Evolutionary conservation across 306 rosid genomes (phyloP), one percentile per base, ranked within the genome.

Genomic region (Fragaria iinumae): DNA sequence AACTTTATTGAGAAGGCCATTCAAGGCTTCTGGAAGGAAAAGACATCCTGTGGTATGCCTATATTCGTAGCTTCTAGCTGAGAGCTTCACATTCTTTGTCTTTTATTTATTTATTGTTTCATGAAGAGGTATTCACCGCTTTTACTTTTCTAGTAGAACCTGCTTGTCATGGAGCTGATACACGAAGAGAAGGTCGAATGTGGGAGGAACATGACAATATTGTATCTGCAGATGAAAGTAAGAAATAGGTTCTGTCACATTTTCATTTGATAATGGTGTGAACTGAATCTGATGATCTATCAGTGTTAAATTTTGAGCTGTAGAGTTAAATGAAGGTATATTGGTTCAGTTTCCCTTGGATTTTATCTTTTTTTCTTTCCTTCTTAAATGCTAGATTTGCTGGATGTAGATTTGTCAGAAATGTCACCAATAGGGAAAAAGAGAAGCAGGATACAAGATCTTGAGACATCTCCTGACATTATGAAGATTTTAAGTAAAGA

Each of bases 1-100:
- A 32, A 85, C 74, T 88, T 91, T 77, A 71, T 86, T 66, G 90
- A 89, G 74, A 83, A 85, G 82, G 81, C 83, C 87, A 71, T 92
- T 72, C 85, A 81, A 84, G 71, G 79, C 48, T 82, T 88, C 73
- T 89, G 97, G 97, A 83, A 80, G 62, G 85, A 84, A 70, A 84
- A 76, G 34, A 56, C 75, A 62, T 79, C 80, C 74, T 52, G 34
- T 70, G 93, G 98, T 92, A 90, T 72, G 36, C 74, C 63, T 57
- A 65, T 44, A 60, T 66, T 47, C 56, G 59, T 72, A 84, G 64
- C 83, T 59, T 78, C 67, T 81, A 76, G 62, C 76, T 81, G 68
- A 67, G 60, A 50, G 50, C 14, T 45, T 57, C 62, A 67, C 67
- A 14, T 7, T 32, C 10, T 62, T 29, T 69, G 52, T 64, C 44